Base-by-base conservation (phyloP, 768 basidiomycete genomes). In the Boletus rubescentipes region DNA sequence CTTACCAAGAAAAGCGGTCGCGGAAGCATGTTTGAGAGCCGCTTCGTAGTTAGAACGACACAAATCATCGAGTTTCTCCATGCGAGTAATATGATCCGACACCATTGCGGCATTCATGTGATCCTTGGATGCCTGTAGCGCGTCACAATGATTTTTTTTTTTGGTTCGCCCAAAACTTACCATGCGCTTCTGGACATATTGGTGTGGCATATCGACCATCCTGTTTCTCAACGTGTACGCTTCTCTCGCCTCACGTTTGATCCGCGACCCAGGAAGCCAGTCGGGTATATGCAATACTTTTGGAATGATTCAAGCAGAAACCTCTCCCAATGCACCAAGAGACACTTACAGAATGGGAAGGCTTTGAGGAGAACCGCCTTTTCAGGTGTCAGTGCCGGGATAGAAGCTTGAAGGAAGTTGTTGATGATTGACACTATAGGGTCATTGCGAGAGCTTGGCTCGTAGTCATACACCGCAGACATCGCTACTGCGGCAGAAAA, bases 221-320 rank as follows among this genome's bases (percentile, higher is more conserved):
- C 16, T 16, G 35, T 6, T 36, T 6, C 35, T n/a, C 35, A 36
- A 36, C 2, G 35, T 15, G 9, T 14, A 29, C 1, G 49, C 61
- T 0, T 10, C n/a, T 26, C 16, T 56, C 16, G 73, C 75, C 20
- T 67, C 61, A 29, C 61, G 61, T 57, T 74, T 72, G 60, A 75
- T 68, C 5, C 51, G 16, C 16, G 35, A 51, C 9, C 74, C 72
- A 8, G 77, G 76, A 46, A 75, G 57, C 75, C 75, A 77, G n/a
- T 61, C 35, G 16, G 35, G 35, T 7, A 36, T 15, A 15, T 15
- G 5, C 35, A 36, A n/a, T 15, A 36, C 68, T 26, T 26, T 26
- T n/a, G n/a, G n/a, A n/a, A n/a, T n/a, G n/a, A n/a, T n/a, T n/a
- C n/a, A n/a, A n/a, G n/a, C 26, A 26, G 26, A n/a, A n/a, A n/a